These are phyloP conservation scores for Diaporthe longicolla DNA, from an alignment of 2,329 filamentous ascomycete species.

Conservation along the genomic window DNA sequence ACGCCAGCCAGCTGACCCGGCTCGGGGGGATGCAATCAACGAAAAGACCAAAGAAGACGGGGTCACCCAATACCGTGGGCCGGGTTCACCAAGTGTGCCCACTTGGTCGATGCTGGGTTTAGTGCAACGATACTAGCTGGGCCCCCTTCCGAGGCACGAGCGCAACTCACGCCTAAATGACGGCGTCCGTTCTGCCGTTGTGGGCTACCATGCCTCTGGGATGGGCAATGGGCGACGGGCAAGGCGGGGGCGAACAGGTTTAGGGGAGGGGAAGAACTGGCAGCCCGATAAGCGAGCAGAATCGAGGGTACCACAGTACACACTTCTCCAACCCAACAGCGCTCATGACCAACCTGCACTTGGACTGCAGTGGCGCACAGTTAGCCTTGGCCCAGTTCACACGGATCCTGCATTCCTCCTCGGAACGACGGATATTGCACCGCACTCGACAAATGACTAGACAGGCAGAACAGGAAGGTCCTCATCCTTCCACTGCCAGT, in stretches of 20 bases:
- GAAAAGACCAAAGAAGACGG: not conserved
- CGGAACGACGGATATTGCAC: slow-evolving; percentile 29
- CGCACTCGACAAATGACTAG: slow-evolving; percentile 6
- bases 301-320: not conserved
- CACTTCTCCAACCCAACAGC: not conserved
- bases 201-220: slow-evolving; percentile 37
- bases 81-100: slow-evolving; percentile 1
- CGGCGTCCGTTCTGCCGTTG: slow-evolving; percentile 31
- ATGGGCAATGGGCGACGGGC: not conserved
- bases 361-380: slow-evolving; percentile 25
- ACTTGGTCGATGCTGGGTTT: not conserved
- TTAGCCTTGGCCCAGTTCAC: slow-evolving; percentile 1
- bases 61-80: not conserved
- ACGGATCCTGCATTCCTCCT: slow-evolving; percentile 17
- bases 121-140: not conserved
- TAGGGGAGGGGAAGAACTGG: not conserved
- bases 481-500: not conserved
- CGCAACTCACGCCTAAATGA: slow-evolving; percentile 2
- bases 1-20: slow-evolving; percentile 30
- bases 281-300: slow-evolving; percentile 30
- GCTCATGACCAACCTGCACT: slow-evolving; percentile 2
- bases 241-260: slow-evolving; percentile 1
- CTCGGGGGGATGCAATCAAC: not conserved
- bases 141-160: slow-evolving; percentile 9
- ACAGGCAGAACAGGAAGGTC: slow-evolving; percentile 30